Percentiles rank a stretch among this genome's conserved stretches.
Conservation (phyloP, 1,284 basidiomycete genomes). For the Naganishia albida region DNA sequence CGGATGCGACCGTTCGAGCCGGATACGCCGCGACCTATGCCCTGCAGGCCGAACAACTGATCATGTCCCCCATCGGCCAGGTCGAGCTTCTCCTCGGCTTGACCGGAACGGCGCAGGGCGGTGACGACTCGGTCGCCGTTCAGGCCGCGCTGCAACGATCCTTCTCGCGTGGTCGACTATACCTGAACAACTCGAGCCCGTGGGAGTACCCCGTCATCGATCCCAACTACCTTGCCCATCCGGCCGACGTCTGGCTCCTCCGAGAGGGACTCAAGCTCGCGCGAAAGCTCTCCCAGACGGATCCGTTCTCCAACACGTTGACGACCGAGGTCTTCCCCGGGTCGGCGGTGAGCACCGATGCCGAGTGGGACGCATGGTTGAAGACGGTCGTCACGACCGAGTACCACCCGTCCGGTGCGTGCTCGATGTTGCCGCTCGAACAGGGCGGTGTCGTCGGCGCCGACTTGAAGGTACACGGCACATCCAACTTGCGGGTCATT, state of each 20-base stretch:
- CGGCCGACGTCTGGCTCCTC: slow-evolving; percentile 59
- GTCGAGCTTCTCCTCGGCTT: slow-evolving; percentile 66
- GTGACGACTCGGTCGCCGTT: slow-evolving; percentile 58
- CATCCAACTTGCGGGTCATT: slow-evolving; percentile 54
- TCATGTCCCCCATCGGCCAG: slow-evolving; percentile 58
- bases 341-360: slow-evolving; percentile 53
- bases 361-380: slow-evolving; percentile 59
- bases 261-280: slow-evolving; percentile 64
- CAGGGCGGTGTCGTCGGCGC: slow-evolving; percentile 68
- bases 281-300: slow-evolving; percentile 55
- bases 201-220: slow-evolving; percentile 65
- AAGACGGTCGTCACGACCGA: slow-evolving; percentile 52
- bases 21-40: slow-evolving; percentile 68
- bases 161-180: slow-evolving; percentile 54
- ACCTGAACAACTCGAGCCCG: slow-evolving; percentile 60
- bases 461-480: slow-evolving; percentile 65
- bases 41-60: slow-evolving; percentile 57
- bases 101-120: slow-evolving; percentile 55
- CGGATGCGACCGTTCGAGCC: slow-evolving; percentile 58
- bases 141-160: slow-evolving; percentile 59
- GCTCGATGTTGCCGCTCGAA: slow-evolving; percentile 64
- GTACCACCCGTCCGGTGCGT: slow-evolving; percentile 65
- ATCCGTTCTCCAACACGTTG: slow-evolving; percentile 54
- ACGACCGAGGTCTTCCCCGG: slow-evolving; percentile 56
- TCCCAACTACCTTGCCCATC: slow-evolving; percentile 60